These are phyloP conservation scores for Citrus australasica DNA, from an alignment of 345 rosid genomes.

Conservation along the genomic window DNA sequence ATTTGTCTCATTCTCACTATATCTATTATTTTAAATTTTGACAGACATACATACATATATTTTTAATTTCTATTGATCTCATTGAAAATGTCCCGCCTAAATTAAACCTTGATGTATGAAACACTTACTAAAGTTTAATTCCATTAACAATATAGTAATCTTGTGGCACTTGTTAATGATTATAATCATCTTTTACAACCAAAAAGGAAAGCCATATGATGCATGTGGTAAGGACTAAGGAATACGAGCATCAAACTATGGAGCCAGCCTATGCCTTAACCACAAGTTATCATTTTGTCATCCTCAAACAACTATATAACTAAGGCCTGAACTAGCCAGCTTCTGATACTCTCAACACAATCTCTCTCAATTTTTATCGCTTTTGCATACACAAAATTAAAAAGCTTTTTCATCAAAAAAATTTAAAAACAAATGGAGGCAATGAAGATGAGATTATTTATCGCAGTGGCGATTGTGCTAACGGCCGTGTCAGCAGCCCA, in stretches of 20 bases:
- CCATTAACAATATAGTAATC: too few relatives aligned
- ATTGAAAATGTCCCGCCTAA: too few relatives aligned
- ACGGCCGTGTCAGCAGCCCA: slow-evolving; percentile 15
- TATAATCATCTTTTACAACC: not conserved
- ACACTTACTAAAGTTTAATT: too few relatives aligned
- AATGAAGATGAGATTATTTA: slow-evolving; percentile 23
- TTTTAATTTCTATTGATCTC: too few relatives aligned
- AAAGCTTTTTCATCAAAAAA: not conserved
- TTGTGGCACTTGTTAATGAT: not conserved
- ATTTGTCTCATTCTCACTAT: too few relatives aligned
- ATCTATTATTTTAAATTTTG: too few relatives aligned
- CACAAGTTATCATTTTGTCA: not conserved
- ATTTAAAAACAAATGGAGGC: slow-evolving; percentile 17
- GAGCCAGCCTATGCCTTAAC: slow-evolving; percentile 3
- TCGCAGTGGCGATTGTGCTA: slow-evolving; percentile 15
- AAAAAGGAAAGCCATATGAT: not conserved
- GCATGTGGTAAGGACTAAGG: not conserved
- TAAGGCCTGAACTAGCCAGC: not conserved
- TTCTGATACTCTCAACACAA: not conserved
- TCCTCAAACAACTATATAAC: not conserved
- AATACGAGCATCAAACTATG: not conserved
- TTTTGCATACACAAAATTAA: not conserved
- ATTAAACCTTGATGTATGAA: too few relatives aligned
- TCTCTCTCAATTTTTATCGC: not conserved
- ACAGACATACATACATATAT: too few relatives aligned